Conservation (phyloP, 345 rosid species). For the sweet orange (Citrus sinensis) region DNA sequence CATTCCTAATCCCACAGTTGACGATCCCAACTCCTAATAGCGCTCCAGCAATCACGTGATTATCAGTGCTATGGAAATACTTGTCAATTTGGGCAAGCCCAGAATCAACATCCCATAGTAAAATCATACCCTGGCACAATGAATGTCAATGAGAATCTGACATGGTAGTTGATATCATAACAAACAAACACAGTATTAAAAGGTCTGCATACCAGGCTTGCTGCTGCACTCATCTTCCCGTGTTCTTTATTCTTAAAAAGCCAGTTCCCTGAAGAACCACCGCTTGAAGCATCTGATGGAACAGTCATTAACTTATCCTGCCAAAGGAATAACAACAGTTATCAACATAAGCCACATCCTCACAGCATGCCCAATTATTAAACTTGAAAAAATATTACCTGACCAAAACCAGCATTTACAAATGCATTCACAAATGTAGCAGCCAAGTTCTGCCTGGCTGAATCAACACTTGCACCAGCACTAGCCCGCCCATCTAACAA, state of each 20-base stretch:
- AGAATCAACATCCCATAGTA: conserved; percentile 87
- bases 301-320: conserved; percentile 95
- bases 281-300: conserved; percentile 62
- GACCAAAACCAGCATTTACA: conserved; percentile 96
- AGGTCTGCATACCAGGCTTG: conserved; percentile 68
- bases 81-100: conserved; percentile 92
- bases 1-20: conserved; percentile 76
- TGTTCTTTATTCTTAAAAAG: conserved; percentile 96
- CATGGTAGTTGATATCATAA: conserved; percentile 8
- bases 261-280: conserved; percentile 78
- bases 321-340: conserved; percentile 7
- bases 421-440: conserved; percentile 96
- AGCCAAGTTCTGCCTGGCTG: conserved; percentile 92
- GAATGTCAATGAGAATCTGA: conserved; percentile 12
- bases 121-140: conserved; percentile 75
- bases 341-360: conserved; percentile 6
- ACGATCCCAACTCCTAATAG: conserved; percentile 88
- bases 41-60: conserved; percentile 84
- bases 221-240: conserved; percentile 91
- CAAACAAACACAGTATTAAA: not conserved
- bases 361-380: not conserved
- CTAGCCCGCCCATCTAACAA: conserved; percentile 90
- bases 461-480: conserved; percentile 77
- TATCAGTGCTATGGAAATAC: conserved; percentile 80
- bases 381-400: conserved; percentile 43